Evolutionary conservation across 2,329 filamentous ascomycete genomes (phyloP), one percentile per base, ranked within the genome.

Genomic region (Chaetoscypha palmicola): DNA sequence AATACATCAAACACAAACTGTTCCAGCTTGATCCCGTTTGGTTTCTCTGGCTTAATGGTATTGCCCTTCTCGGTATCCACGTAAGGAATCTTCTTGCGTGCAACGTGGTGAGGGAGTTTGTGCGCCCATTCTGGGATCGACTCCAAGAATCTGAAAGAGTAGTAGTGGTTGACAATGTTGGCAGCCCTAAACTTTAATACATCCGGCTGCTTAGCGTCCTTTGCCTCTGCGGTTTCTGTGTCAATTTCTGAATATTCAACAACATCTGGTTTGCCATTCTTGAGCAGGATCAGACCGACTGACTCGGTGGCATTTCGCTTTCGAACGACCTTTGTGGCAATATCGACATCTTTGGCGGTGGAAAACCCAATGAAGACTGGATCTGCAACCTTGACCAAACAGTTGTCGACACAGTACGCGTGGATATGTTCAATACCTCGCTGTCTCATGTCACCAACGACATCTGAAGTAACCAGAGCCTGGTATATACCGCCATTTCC

Each of bases 121-220:
- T 89, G 76, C 14, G 79, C 81, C 86, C 88, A 96, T 57, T 80
- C 70, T 46, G 92, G 89, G 57, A 96, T 95, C 52, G 79, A 83
- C 66, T 95, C 85, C 38, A 98, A 77, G 76, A 96, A 97, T 55
- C 77, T 71, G 73, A 90, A 91, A 36, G 88, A 94, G 73, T 98
- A 98, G 78, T 97, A 98, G 76, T 98, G 92, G 75, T 98, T 98
- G 70, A 98, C 92, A 58, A 98, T 98, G 73, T 98, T 98, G 61
- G 91, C 92, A 46, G 92, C 91, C 50, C 92, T 85, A 81, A 95
- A 97, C 68, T 91, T 94, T 63, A 98, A 81, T 42, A 96, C 73
- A 46, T 79, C 81, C 2, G 79, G 72, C 60, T 95, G 81, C 66
- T 86, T 86, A 43, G 83, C 68, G 62, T 98, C 92, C 62, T 83